Evolutionary conservation across 495 filamentous ascomycete genomes (phyloP).

Genomic region (Tuber umbilicatum): DNA sequence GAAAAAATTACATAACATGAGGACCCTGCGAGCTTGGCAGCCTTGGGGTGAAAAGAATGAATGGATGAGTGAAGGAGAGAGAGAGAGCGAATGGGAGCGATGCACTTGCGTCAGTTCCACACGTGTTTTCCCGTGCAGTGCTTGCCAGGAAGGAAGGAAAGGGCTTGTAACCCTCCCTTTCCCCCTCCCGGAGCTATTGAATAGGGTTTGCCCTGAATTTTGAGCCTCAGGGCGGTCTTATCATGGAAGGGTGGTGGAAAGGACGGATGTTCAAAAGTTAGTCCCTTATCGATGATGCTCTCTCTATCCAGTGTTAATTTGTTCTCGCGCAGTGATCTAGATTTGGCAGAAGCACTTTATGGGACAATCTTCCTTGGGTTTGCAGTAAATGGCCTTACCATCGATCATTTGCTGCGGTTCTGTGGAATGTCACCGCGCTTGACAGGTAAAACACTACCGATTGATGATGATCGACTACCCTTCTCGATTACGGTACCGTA

Average conservation of each 20-base stretch:
- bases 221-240: not conserved
- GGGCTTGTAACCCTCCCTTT: not conserved
- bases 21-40: not conserved
- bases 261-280: not conserved
- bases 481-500: not conserved
- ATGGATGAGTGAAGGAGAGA: not conserved
- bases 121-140: not conserved
- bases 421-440: not conserved
- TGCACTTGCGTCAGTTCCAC: not conserved
- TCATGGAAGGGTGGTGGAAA: not conserved
- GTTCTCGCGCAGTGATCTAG: not conserved
- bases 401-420: not conserved
- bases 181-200: not conserved
- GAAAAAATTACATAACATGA: not conserved
- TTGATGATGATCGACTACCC: not conserved
- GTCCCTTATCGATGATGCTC: not conserved
- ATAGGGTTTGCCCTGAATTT: slow-evolving; percentile 2
- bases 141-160: not conserved
- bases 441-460: not conserved
- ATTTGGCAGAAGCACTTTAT: not conserved
- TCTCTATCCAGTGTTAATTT: not conserved
- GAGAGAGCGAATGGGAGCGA: not conserved
- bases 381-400: not conserved
- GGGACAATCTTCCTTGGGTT: not conserved
- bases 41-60: not conserved